Evolutionary conservation across 2,329 filamentous ascomycete species (phyloP).

Genomic region (Arthrinium phaeospermum): DNA sequence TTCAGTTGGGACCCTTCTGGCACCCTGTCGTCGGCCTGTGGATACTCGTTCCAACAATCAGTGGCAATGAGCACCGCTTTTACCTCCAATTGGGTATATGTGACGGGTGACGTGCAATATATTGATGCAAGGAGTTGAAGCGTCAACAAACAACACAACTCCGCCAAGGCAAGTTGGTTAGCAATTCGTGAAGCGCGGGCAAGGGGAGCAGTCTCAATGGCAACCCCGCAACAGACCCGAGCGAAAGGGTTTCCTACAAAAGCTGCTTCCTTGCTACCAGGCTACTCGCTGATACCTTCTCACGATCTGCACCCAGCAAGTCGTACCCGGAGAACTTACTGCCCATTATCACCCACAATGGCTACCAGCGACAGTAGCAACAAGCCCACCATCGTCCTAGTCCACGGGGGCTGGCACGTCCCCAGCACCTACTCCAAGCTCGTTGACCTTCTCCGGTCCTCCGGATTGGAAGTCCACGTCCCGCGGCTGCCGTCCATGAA

Average conservation of each 20-base stretch:
- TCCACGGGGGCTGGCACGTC: constrained; percentile 28
- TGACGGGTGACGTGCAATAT: not conserved
- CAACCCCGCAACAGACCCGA: not conserved
- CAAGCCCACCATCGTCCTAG: constrained; percentile 22
- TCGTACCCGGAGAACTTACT: not conserved
- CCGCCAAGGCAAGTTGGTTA: not conserved
- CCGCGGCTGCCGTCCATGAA: constrained; percentile 27
- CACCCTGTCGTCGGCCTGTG: too few species aligned
- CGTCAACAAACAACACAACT: not conserved
- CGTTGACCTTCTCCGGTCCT: constrained; percentile 14
- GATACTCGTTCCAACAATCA: not conserved
- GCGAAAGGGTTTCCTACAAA: not conserved
- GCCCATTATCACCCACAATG: not conserved
- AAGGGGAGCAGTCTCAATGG: not conserved
- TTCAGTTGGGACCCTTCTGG: not conserved
- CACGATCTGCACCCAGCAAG: too few species aligned
- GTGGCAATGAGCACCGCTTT: too few species aligned
- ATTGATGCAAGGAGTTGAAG: not conserved
- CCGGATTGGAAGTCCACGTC: constrained; percentile 28
- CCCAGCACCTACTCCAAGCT: constrained; percentile 27
- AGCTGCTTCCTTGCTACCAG: not conserved
- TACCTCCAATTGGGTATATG: not conserved
- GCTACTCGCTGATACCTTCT: not conserved
- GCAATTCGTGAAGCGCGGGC: not conserved
- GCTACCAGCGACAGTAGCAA: not conserved